phyloP scores from a whole-genome alignment of 2,329 filamentous ascomycete genomes.

The Stagonosporopsis tanaceti region DNA sequence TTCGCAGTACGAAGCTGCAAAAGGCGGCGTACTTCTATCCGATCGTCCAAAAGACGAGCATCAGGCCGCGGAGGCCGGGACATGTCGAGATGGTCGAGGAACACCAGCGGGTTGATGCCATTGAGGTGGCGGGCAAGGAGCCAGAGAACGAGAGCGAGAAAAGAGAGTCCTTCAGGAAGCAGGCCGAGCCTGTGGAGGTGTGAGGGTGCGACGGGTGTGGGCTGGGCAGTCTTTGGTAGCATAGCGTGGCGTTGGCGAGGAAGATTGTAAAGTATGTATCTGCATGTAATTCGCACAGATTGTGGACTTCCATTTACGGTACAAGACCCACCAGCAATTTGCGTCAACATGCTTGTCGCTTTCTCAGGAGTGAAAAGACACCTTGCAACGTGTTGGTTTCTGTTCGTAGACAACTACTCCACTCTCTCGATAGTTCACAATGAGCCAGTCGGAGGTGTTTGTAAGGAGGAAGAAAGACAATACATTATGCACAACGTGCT shows the following conservation, averaged over 20 bases:
- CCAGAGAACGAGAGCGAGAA: constrained; percentile 59
- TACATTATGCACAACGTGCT: not conserved
- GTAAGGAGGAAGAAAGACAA: not conserved
- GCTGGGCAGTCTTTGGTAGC: constrained; percentile 6
- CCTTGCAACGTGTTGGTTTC: not conserved
- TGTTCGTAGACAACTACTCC: not conserved
- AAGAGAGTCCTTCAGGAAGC: constrained; percentile 54
- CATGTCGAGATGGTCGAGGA: constrained; percentile 52
- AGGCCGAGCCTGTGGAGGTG: constrained; percentile 51
- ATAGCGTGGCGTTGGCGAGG: constrained; percentile 23
- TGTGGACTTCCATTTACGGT: not conserved
- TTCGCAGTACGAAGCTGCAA: constrained; percentile 45
- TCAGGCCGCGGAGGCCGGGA: constrained; percentile 56
- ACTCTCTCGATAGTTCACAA: not conserved
- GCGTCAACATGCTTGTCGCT: not conserved
- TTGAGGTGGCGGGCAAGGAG: constrained; percentile 62
- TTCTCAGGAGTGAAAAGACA: not conserved
- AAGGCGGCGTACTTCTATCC: constrained; percentile 71
- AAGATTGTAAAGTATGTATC: constrained; percentile 12
- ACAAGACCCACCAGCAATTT: too few relatives aligned
- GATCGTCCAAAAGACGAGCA: constrained; percentile 63
- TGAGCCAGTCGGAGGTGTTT: not conserved
- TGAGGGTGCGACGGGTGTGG: not conserved
- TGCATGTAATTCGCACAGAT: not conserved
- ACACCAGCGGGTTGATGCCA: constrained; percentile 59